phyloP scores from a whole-genome alignment of 192 early-diverging fungal species.

The Powellomyces hirtus region DNA sequence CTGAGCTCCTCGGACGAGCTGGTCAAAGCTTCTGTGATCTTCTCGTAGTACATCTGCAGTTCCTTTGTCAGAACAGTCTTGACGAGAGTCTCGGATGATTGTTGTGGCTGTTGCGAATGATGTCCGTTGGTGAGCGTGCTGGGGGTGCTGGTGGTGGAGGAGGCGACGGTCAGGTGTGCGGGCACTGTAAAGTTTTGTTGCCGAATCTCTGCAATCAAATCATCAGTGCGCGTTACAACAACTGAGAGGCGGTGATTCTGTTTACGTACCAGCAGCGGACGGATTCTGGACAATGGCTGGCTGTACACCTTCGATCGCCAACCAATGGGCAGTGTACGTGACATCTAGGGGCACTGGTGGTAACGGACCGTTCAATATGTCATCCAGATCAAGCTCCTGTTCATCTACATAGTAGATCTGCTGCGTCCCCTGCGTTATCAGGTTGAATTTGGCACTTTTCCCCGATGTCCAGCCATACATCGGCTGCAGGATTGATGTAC shows the following conservation, averaged over 20 bases:
- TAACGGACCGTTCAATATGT: slow-evolving; percentile 77
- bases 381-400: slow-evolving; percentile 90
- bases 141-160: neutral
- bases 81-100: slow-evolving; percentile 55
- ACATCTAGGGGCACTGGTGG: slow-evolving; percentile 90
- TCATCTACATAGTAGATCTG: slow-evolving; percentile 88
- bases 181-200: neutral
- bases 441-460: slow-evolving; percentile 69
- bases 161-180: neutral
- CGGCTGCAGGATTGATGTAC: slow-evolving; percentile 61
- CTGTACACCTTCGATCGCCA: slow-evolving; percentile 99
- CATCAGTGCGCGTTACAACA: no score
- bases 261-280: slow-evolving; percentile 53
- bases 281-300: slow-evolving; percentile 97
- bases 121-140: neutral
- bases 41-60: slow-evolving; percentile 91
- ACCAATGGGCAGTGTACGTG: slow-evolving; percentile 63
- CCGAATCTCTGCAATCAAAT: neutral
- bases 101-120: neutral
- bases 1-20: slow-evolving; percentile 68
- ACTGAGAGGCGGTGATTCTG: neutral
- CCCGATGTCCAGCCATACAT: slow-evolving; percentile 84
- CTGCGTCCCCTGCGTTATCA: slow-evolving; percentile 40
- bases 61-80: slow-evolving; percentile 91
- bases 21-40: slow-evolving; percentile 76